Base-by-base conservation (phyloP, 2,329 filamentous ascomycete genomes). In the Xylariomycetidae sp. region DNA sequence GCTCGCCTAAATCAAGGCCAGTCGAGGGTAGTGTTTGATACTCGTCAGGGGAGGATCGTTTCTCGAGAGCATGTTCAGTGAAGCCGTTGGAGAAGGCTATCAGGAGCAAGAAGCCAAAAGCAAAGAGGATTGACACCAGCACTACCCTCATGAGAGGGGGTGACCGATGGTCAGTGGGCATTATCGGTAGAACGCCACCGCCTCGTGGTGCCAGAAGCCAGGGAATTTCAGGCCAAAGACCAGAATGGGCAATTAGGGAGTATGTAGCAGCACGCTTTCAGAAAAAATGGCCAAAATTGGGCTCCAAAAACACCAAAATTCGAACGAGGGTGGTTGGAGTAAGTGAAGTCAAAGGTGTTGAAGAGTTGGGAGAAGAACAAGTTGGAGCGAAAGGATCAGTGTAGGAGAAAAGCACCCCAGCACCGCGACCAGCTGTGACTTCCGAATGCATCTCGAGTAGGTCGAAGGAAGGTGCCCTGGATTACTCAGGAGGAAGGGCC, bases 271-370 rank as follows among this genome's bases (percentile, higher is more conserved):
- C 38, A 39, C 42, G 33, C 45, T 47, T 43, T n/a, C n/a, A n/a
- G n/a, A 49, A 49, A 47, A 46, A 39, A 37, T 38, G 37, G 37
- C 48, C 47, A 55, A 56, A 52, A 48, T 36, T 38, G 36, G 44
- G 46, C 46, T 44, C 47, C 52, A 53, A 54, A 52, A 53, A 49
- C 40, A 45, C 46, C 46, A 55, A 53, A 54, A 41, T 42, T 32
- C n/a, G 42, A 37, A 22, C 31, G 40, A 23, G 42, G 37, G 39
- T 35, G 38, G 35, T 31, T 26, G 24, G 30, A 25, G 17, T 26
- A 35, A 10, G 25, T 25, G 35, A 41, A 42, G 35, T 37, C 32
- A 51, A 44, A 44, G 43, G 37, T 34, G 38, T 17, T 30, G 36
- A 44, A 32, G 34, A 19, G n/a, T n/a, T n/a, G n/a, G n/a, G n/a